A percentile compares a stretch with the other conserved stretches of the same genome.
phyloP scores from a whole-genome alignment of 2,329 filamentous ascomycete genomes.

The Aspergillus intermedius region DNA sequence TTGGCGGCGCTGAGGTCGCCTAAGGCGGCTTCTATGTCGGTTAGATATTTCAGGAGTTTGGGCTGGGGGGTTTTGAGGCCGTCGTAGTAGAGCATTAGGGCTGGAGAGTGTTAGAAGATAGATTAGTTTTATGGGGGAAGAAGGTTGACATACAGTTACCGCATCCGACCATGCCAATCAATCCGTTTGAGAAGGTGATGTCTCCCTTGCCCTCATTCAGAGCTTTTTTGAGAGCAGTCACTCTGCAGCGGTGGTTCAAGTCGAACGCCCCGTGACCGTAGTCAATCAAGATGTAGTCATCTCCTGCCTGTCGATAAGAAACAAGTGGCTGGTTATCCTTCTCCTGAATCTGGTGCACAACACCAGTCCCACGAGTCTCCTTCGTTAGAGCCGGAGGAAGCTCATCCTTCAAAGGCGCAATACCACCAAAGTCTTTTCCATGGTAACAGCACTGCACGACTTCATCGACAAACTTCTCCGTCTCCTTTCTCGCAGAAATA shows the following conservation, averaged over 20 bases:
- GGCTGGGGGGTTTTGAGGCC: conserved; percentile 33
- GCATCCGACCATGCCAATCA: conserved; percentile 49
- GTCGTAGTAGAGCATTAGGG: conserved; percentile 43
- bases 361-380: conserved; percentile 21
- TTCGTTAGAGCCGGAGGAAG: conserved; percentile 14
- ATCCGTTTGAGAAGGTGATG: conserved; percentile 34
- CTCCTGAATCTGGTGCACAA: conserved; percentile 30
- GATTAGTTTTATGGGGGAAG: background rate
- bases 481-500: conserved; percentile 36
- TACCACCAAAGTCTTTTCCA: conserved; percentile 23
- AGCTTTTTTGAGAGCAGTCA: conserved; percentile 48
- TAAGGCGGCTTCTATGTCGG: conserved; percentile 32
- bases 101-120: conserved; percentile 11
- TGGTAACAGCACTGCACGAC: conserved; percentile 37
- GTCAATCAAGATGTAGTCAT: conserved; percentile 52
- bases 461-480: conserved; percentile 41
- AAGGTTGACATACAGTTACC: conserved; percentile 26
- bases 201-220: conserved; percentile 30
- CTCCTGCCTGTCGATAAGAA: conserved; percentile 39
- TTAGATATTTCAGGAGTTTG: conserved; percentile 32
- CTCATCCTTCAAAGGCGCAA: conserved; percentile 25
- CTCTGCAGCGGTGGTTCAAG: conserved; percentile 51
- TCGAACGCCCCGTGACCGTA: conserved; percentile 53
- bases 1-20: conserved; percentile 36
- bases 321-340: conserved; percentile 32